Conservation (phyloP, 192 early-diverging fungal species). For the Podila minutissima region DNA sequence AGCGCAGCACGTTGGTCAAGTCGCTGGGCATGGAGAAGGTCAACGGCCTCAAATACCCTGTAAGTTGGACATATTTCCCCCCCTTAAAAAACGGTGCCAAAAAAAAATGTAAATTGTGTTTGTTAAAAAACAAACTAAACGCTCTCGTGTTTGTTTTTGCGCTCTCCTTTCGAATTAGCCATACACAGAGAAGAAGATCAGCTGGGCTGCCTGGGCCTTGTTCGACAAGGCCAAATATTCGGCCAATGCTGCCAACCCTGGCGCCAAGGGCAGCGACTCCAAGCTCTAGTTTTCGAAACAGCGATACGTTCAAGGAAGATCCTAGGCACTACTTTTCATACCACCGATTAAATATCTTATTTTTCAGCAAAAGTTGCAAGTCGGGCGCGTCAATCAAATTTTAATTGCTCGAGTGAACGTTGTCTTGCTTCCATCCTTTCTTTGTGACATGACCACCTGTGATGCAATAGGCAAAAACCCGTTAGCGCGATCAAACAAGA, state of each 20-base stretch:
- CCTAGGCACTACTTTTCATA: neutral
- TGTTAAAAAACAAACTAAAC: too few relatives aligned
- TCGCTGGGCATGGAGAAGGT: conserved; percentile 45
- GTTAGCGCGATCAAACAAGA: too few relatives aligned
- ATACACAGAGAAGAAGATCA: conserved; percentile 33
- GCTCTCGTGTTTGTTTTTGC: neutral
- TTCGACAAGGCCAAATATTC: conserved; percentile 16
- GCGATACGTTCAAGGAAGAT: neutral
- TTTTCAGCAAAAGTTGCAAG: conserved; percentile 4
- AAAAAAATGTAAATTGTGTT: too few relatives aligned
- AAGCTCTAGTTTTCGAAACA: neutral
- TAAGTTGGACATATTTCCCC: neutral
- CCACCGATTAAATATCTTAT: neutral
- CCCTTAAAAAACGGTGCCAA: neutral
- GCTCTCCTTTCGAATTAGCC: conserved; percentile 10
- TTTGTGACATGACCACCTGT: conserved; percentile 31
- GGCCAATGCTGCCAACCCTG: conserved; percentile 33
- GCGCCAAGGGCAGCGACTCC: conserved; percentile 18
- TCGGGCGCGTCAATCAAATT: neutral
- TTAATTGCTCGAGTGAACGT: conserved; percentile 16
- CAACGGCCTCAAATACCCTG: conserved; percentile 43
- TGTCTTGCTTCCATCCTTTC: conserved; percentile 3
- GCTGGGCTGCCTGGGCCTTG: conserved; percentile 32
- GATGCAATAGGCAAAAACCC: too few relatives aligned
- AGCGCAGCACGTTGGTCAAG: conserved; percentile 68